Conservation (phyloP, 371 early-diverging fungal species). For the Mucor piriformis region DNA sequence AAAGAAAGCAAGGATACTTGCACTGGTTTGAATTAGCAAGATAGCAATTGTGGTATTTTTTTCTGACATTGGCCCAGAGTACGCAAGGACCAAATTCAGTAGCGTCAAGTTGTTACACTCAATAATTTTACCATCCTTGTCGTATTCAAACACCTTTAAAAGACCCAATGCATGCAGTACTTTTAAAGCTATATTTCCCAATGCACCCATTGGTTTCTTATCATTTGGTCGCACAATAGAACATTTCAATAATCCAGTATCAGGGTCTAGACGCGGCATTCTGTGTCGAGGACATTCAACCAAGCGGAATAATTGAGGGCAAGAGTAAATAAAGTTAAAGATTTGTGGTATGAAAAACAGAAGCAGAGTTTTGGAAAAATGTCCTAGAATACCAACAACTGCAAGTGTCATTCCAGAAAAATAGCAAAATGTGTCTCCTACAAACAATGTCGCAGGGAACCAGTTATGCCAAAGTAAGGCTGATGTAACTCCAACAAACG, state of each 20-base stretch:
- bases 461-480: conserved; percentile 87
- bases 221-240: conserved; percentile 35
- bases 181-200: conserved; percentile 42
- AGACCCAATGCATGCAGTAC: conserved; percentile 43
- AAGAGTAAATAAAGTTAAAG: conserved; percentile 94
- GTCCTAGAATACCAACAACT: conserved; percentile 92
- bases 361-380: conserved; percentile 91
- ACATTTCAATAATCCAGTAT: conserved; percentile 54
- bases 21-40: conserved; percentile 63
- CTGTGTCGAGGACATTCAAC: conserved; percentile 98
- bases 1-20: conserved; percentile 72
- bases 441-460: conserved; percentile 93
- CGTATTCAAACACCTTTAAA: conserved; percentile 59
- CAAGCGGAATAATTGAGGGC: conserved; percentile 93
- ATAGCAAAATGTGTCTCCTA: conserved; percentile 98
- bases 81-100: conserved; percentile 84
- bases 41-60: conserved; percentile 60
- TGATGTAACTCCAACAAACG: conserved; percentile 84
- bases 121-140: conserved; percentile 55
- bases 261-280: conserved; percentile 77
- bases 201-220: conserved; percentile 39
- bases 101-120: conserved; percentile 90
- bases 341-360: conserved; percentile 95
- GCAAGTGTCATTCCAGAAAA: conserved; percentile 99
- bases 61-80: conserved; percentile 78